Conservation (phyloP, 306 rosid species). For the Fragaria ananassa region DNA sequence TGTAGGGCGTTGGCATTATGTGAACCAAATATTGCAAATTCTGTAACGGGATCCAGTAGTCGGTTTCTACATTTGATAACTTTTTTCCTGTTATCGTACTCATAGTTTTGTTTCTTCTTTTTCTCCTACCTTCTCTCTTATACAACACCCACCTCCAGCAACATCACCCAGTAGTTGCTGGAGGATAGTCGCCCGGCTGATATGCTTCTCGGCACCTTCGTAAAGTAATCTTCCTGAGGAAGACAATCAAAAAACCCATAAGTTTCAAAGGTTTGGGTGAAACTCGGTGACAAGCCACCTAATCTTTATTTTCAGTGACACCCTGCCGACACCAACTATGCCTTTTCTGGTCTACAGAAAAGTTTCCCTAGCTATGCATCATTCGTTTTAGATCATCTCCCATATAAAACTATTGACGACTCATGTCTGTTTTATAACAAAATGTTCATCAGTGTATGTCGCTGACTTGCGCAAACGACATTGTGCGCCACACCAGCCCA, state of each 20-base stretch:
- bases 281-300: no score
- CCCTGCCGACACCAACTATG: neutral
- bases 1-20: neutral
- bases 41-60: neutral
- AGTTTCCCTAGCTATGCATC: neutral
- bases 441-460: no score
- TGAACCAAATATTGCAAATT: neutral
- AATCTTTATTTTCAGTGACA: neutral
- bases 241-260: no score
- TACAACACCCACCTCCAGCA: neutral
- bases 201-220: no score
- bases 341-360: neutral
- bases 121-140: neutral
- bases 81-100: neutral
- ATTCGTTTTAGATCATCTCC: neutral
- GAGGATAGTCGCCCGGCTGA: no score
- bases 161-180: no score
- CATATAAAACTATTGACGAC: no score
- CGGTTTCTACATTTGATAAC: neutral
- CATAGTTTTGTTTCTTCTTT: neutral
- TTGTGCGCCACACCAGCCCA: neutral
- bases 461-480: no score
- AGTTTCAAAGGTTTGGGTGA: no score
- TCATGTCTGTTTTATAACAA: no score
- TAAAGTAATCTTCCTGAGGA: no score